Conservation (phyloP, 2,329 filamentous ascomycete species). For the Venturia pyrina region DNA sequence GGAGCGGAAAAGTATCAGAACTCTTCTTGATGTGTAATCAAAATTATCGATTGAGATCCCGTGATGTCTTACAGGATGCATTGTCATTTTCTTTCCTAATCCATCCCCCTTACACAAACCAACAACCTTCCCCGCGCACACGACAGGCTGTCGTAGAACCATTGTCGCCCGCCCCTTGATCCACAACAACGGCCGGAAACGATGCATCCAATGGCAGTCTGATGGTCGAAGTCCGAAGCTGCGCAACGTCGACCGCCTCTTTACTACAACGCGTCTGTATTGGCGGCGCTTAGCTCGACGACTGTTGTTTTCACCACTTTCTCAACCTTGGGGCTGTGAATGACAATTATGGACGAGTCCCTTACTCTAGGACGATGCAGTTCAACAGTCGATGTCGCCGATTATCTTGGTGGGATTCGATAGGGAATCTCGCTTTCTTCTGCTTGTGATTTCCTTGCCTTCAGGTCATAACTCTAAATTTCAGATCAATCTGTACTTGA, state of each 20-base stretch:
- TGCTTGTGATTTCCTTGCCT: too few species aligned
- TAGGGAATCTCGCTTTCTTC: background rate
- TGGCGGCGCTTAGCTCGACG: background rate
- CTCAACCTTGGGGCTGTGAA: background rate
- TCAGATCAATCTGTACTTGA: background rate
- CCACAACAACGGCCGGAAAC: background rate
- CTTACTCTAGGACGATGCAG: background rate
- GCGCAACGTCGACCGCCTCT: background rate
- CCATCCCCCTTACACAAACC: background rate
- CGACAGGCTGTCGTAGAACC: background rate
- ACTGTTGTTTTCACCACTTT: background rate
- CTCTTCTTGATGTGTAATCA: too few species aligned
- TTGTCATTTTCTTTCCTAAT: background rate
- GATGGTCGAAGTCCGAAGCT: background rate
- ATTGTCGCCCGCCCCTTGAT: background rate
- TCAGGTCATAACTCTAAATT: background rate
- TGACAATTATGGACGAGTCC: background rate
- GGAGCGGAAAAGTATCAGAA: too few species aligned
- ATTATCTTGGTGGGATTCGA: background rate
- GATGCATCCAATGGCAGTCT: background rate
- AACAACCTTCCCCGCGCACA: background rate
- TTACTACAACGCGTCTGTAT: background rate
- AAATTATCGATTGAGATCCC: background rate
- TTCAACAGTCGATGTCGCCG: background rate
- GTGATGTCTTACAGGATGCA: background rate